Evolutionary conservation across 768 basidiomycete species (phyloP), one percentile per base, ranked within the genome.

Genomic region (Podaxis sp.): DNA sequence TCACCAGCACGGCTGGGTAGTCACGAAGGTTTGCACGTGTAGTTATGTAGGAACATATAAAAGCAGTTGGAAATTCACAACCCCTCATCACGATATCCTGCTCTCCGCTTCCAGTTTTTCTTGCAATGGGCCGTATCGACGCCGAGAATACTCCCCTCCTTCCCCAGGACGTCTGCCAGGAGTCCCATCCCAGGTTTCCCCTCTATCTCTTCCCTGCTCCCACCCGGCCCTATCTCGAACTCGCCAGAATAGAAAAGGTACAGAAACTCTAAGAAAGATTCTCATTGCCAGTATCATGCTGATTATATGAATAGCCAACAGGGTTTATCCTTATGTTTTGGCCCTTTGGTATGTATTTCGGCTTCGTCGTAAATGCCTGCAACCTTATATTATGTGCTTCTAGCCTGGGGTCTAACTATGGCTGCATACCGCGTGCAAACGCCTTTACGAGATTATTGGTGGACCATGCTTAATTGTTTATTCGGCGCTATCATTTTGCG

Each of bases 381-480:
- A 8, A 24, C 30, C 56, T 30, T 33, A 44, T 30, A 2, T 26
- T 22, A 8, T 2, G 36, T 9, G n/a, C 39, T 46, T 51, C 49
- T 61, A 81, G 80, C 77, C 38, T 84, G 81, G 81, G 82, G 79
- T 4, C 69, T 82, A 24, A 84, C 82, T 0, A 81, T 83, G 82
- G 80, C 80, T 22, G 81, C 82, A 4, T 78, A 76, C 64, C 63
- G 71, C 13, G 73, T 66, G 12, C 61, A 68, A 7, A 71, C 81
- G 2, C 72, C 78, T 4, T 61, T 76, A 12, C 49, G 67, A 11
- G 62, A 40, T 22, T 82, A 83, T 60, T 64, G 65, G 26, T 30
- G 66, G 8, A 61, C 72, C 52, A 66, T 82, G 9, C 42, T 73
- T 8, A 73, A 76, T 49, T 79, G 72, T 59, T 65, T 79, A 2